A percentile compares a stretch with the other conserved stretches of the same genome.
These are phyloP conservation scores for Candida morakotiae DNA, from an alignment of 805 yeast species.

Conservation along the genomic window DNA sequence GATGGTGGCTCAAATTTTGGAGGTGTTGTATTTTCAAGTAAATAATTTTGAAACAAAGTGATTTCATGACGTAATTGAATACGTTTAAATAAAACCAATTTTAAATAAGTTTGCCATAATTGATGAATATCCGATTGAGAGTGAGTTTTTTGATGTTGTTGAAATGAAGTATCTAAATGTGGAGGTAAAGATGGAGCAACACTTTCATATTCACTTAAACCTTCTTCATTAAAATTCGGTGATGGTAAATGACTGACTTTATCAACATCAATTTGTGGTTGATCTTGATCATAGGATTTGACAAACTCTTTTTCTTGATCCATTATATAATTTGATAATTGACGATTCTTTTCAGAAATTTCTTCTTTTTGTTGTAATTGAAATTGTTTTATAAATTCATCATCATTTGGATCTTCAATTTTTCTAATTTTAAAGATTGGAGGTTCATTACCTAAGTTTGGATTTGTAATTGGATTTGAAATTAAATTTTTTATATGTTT, in stretches of 20 bases:
- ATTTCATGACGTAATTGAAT: constrained; percentile 40
- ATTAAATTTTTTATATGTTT: constrained; percentile 1
- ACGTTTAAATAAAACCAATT: constrained; percentile 31
- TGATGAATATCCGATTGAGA: constrained; percentile 1
- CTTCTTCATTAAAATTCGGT: not conserved
- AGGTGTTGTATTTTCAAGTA: constrained; percentile 6
- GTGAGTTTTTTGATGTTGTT: not conserved
- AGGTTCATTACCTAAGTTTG: constrained; percentile 20
- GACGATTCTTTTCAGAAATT: constrained; percentile 5
- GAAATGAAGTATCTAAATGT: constrained; percentile 11
- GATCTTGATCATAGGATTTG: too few species aligned
- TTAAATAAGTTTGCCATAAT: constrained; percentile 33
- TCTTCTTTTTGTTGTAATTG: constrained; percentile 11
- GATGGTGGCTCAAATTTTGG: not conserved
- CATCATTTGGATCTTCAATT: constrained; percentile 10
- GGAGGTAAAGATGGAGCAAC: constrained; percentile 27
- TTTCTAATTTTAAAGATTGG: constrained; percentile 12
- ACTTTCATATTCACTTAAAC: constrained; percentile 6
- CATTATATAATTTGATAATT: constrained; percentile 22
- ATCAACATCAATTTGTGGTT: too few species aligned
- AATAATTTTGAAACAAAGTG: constrained; percentile 25
- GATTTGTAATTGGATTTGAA: constrained; percentile 16
- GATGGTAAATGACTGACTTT: constrained; percentile 1
- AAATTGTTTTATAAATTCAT: not conserved
- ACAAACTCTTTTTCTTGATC: constrained; percentile 20